These are phyloP conservation scores for Penicilliopsis zonata DNA, from an alignment of 495 filamentous ascomycete genomes.

Conservation along the genomic window DNA sequence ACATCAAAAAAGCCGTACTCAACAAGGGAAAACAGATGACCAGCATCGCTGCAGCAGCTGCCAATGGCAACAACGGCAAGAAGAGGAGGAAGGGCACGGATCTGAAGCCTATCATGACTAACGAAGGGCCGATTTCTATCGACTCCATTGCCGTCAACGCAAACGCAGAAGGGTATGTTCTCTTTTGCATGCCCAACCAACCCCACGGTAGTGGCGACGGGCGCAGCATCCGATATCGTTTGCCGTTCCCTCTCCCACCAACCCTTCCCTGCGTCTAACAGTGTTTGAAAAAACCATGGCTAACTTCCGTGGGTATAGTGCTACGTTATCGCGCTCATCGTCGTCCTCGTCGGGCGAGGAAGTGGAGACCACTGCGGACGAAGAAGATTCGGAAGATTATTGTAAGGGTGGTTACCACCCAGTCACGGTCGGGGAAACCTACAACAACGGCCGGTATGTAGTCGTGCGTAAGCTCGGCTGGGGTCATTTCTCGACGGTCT, in stretches of 20 bases:
- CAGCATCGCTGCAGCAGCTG: conserved; percentile 41
- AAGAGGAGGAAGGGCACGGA: conserved; percentile 81
- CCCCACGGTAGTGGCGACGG: too few species aligned
- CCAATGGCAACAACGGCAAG: conserved; percentile 58
- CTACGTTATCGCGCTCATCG: conserved; percentile 58
- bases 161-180: conserved; percentile 42
- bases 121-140: conserved; percentile 41
- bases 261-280: too few species aligned
- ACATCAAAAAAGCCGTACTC: conserved; percentile 62
- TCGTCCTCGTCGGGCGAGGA: conserved; percentile 75
- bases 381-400: conserved; percentile 98
- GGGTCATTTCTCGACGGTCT: conserved; percentile 98
- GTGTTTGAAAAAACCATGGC: too few species aligned
- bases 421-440: conserved; percentile 83
- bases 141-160: conserved; percentile 29
- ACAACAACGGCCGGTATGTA: conserved; percentile 95
- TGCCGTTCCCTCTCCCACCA: too few species aligned
- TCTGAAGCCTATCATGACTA: conserved; percentile 83
- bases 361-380: conserved; percentile 87
- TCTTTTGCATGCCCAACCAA: too few species aligned
- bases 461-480: conserved; percentile 95
- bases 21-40: conserved; percentile 72
- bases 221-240: too few species aligned
- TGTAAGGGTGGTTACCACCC: conserved; percentile 98
- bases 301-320: conserved; percentile 27